A percentile compares a stretch with the other conserved stretches of the same genome.
Conservation (phyloP, 371 early-diverging fungal species). For the Gilbertella persicaria region DNA sequence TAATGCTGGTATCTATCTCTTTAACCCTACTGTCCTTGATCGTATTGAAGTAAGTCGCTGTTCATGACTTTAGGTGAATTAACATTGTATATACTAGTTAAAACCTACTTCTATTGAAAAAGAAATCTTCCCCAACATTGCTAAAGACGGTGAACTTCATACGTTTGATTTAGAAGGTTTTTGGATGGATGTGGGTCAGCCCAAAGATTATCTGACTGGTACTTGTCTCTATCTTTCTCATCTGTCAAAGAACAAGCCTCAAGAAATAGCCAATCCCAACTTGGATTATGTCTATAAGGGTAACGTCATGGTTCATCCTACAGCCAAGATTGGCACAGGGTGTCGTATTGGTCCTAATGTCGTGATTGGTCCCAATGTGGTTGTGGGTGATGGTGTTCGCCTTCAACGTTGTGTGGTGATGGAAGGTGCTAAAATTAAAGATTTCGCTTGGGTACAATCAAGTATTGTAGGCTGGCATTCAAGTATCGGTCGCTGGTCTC, state of each 20-base stretch:
- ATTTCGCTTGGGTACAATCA: conserved; percentile 90
- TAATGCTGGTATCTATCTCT: conserved; percentile 99
- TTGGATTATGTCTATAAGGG: conserved; percentile 76
- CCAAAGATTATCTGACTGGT: conserved; percentile 97
- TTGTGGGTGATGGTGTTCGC: conserved; percentile 96
- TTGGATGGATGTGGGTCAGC: conserved; percentile 99
- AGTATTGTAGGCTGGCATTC: conserved; percentile 98
- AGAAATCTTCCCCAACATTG: conserved; percentile 97
- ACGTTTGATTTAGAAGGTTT: conserved; percentile 96
- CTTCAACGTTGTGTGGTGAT: conserved; percentile 91
- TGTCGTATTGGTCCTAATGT: conserved; percentile 98
- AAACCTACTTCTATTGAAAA: conserved; percentile 98
- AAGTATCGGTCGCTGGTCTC: conserved; percentile 92
- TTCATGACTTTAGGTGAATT: conserved; percentile 1
- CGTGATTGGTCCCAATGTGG: conserved; percentile 90
- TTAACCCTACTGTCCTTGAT: conserved; percentile 89
- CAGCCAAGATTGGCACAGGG: conserved; percentile 90
- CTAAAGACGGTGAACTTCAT: conserved; percentile 82
- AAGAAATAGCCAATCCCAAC: conserved; percentile 69
- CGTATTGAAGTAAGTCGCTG: conserved; percentile 75
- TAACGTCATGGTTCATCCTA: conserved; percentile 89
- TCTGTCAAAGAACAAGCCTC: conserved; percentile 74
- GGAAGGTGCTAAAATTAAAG: conserved; percentile 87
- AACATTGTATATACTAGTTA: conserved; percentile 51
- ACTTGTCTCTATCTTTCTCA: conserved; percentile 93